phyloP scores from a whole-genome alignment of 768 basidiomycete genomes.

The Agrocybe pediades region DNA sequence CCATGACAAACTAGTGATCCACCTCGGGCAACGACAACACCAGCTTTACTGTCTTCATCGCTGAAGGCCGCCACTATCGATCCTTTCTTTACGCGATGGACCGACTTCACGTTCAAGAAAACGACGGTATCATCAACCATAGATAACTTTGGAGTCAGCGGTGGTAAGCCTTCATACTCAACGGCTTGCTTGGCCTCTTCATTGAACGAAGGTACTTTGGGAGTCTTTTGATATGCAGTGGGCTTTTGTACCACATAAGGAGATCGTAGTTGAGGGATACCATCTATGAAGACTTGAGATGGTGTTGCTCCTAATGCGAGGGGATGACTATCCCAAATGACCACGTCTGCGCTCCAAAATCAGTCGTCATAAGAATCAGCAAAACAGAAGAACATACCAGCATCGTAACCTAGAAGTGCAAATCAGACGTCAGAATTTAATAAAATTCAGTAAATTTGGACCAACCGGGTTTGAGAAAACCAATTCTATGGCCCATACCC shows the following conservation, averaged over 20 bases:
- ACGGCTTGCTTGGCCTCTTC: slow-evolving; percentile 64
- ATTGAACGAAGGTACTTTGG: slow-evolving; percentile 71
- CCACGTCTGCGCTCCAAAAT: slow-evolving; percentile 51
- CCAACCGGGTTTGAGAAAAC: slow-evolving; percentile 68
- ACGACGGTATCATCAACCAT: slow-evolving; percentile 43
- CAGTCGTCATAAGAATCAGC: background rate
- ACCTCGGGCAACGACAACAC: slow-evolving; percentile 40
- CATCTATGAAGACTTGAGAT: slow-evolving; percentile 87
- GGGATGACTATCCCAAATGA: slow-evolving; percentile 86
- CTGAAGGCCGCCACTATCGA: slow-evolving; percentile 30
- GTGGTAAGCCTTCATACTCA: slow-evolving; percentile 73
- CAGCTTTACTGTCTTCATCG: slow-evolving; percentile 15
- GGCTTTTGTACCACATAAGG: slow-evolving; percentile 57
- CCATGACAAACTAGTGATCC: slow-evolving; percentile 58
- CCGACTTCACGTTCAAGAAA: slow-evolving; percentile 64
- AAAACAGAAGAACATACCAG: slow-evolving; percentile 38
- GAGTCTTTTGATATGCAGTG: slow-evolving; percentile 41
- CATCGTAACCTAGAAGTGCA: slow-evolving; percentile 69
- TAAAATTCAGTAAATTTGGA: background rate
- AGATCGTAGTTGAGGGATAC: slow-evolving; percentile 68
- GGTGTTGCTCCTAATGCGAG: slow-evolving; percentile 86
- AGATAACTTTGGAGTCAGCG: slow-evolving; percentile 49
- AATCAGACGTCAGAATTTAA: no score
- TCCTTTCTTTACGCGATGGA: slow-evolving; percentile 36
- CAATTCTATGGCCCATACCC: slow-evolving; percentile 82